A percentile compares a stretch with the other conserved stretches of the same genome.
These are phyloP conservation scores for Saccharum spontaneum DNA, from an alignment of 176 grass and related monocot species.

Conservation along the genomic window DNA sequence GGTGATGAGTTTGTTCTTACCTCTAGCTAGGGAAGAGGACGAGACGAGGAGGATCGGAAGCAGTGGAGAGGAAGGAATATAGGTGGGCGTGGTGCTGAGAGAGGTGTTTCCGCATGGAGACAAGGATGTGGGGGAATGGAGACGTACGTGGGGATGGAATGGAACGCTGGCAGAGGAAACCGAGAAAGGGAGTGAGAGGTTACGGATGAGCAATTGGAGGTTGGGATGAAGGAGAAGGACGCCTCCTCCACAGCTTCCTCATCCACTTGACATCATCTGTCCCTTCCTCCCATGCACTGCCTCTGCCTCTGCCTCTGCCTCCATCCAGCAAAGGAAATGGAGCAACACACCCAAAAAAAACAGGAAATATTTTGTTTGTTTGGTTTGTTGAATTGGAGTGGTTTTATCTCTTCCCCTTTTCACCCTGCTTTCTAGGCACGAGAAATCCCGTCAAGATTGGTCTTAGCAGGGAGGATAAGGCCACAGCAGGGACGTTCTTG, in stretches of 20 bases:
- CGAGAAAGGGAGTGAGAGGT: neutral
- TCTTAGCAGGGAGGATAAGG: neutral
- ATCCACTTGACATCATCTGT: conserved; percentile 56
- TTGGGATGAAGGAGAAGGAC: conserved; percentile 40
- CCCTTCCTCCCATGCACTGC: neutral
- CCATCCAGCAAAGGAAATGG: neutral
- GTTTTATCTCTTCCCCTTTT: conserved; percentile 37
- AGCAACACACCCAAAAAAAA: neutral
- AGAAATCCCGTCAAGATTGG: neutral
- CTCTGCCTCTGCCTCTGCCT: neutral
- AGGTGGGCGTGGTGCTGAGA: conserved; percentile 8
- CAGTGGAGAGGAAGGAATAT: conserved; percentile 35
- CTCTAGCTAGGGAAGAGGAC: conserved; percentile 2
- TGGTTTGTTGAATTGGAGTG: neutral
- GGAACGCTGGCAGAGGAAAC: neutral
- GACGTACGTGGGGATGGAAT: conserved; percentile 4
- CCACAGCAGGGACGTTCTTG: neutral
- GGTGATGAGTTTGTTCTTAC: conserved; percentile 10
- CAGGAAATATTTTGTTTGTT: neutral
- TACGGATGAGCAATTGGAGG: conserved; percentile 65
- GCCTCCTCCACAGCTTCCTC: conserved; percentile 70
- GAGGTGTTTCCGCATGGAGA: conserved; percentile 38
- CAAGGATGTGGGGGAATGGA: conserved; percentile 29
- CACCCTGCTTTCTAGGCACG: neutral
- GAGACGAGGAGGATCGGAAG: conserved; percentile 1